Evolutionary conservation across 441 rosid genomes (phyloP).

Genomic region (Pelargonium fulgidum): DNA sequence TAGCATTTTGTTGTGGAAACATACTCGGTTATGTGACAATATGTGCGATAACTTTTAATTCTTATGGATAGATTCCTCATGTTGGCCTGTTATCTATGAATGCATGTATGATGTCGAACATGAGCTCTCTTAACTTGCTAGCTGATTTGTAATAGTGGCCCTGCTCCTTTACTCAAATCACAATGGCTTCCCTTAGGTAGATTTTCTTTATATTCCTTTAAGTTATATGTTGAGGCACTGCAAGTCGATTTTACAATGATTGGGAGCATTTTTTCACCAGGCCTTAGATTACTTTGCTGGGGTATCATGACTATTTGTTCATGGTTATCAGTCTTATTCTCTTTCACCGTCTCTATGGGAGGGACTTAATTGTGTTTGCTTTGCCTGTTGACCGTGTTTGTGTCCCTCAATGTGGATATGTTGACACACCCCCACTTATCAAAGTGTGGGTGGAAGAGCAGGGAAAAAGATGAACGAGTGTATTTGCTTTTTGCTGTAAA

Average conservation of each 20-base stretch:
- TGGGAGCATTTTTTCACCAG: background rate
- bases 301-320: background rate
- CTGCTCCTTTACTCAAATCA: background rate
- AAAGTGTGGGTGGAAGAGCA: background rate
- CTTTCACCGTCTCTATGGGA: background rate
- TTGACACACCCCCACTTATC: background rate
- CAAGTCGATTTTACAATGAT: background rate
- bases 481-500: background rate
- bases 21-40: background rate
- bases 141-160: background rate
- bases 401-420: background rate
- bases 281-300: background rate
- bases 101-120: background rate
- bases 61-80: background rate
- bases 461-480: background rate
- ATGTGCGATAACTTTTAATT: conserved; percentile 8
- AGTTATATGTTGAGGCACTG: background rate
- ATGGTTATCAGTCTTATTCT: background rate
- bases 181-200: background rate
- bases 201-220: background rate
- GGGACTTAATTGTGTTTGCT: background rate
- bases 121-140: background rate
- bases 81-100: background rate
- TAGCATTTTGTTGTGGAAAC: background rate
- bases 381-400: background rate